These are phyloP conservation scores for Rhodotorula sp. DNA, from an alignment of 1,284 basidiomycete genomes.

Conservation along the genomic window DNA sequence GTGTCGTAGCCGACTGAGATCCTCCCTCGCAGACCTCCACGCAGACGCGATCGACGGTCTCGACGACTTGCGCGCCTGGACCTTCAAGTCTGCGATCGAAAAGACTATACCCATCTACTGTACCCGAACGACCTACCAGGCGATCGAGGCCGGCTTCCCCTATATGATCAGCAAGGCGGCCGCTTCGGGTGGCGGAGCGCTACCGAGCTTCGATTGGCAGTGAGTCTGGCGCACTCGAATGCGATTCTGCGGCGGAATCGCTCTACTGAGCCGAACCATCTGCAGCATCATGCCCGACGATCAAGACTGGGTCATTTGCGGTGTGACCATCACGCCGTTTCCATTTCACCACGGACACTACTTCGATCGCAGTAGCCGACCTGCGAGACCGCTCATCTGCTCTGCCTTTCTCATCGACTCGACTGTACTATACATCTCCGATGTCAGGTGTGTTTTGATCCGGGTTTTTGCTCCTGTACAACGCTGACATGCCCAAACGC, in stretches of 20 bases:
- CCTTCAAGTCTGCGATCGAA: conserved; percentile 65
- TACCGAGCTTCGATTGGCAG: conserved; percentile 71
- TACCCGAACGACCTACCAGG: conserved; percentile 59
- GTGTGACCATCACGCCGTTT: conserved; percentile 65
- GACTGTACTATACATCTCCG: conserved; percentile 57
- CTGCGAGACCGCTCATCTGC: conserved; percentile 62
- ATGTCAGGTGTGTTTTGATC: conserved; percentile 70
- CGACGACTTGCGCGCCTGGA: conserved; percentile 80
- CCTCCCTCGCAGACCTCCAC: conserved; percentile 23
- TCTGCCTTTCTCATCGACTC: conserved; percentile 69
- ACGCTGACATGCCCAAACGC: too few relatives aligned
- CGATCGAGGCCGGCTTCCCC: conserved; percentile 58
- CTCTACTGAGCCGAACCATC: too few relatives aligned
- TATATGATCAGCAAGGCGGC: conserved; percentile 72
- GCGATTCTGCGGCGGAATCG: too few relatives aligned
- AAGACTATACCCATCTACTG: conserved; percentile 59
- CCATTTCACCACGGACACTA: conserved; percentile 55
- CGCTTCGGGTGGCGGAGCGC: conserved; percentile 69
- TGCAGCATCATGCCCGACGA: conserved; percentile 61
- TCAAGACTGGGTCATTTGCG: conserved; percentile 64
- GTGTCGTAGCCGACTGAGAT: not conserved
- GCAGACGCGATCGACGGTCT: conserved; percentile 69
- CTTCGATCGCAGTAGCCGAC: conserved; percentile 40
- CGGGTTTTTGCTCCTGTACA: conserved; percentile 39
- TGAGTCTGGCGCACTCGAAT: not conserved